Base-by-base conservation (phyloP, 2,329 filamentous ascomycete genomes). In the Xylaria sp. region DNA sequence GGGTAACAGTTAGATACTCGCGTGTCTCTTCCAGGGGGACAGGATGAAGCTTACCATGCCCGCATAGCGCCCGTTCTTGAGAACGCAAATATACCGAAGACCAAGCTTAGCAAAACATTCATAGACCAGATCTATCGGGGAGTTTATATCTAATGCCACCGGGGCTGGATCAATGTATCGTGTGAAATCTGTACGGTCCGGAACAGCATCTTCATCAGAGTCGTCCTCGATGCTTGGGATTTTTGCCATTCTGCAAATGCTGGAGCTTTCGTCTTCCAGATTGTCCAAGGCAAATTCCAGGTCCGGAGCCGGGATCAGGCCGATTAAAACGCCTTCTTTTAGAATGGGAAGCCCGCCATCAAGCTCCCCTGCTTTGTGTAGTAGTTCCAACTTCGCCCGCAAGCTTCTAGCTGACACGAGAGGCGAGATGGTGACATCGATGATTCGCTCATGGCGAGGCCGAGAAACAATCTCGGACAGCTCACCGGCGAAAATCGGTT, bases 31-130 rank as follows among this genome's bases (percentile, higher is more conserved):
- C 39, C 23, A 30, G 23, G 23, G 18, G 56, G 55, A 30, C 9
- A 51, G 47, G 19, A 51, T 51, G 44, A 44, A 11, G 77, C 86
- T 78, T 74, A 96, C 91, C 80, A 99, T 83, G 63, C 94, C 94
- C 1, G 89, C 90, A 75, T 91, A 99, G 62, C 85, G 85, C 23
- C 94, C 94, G 65, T 96, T 87, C 58, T 83, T 84, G 30, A 94
- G 78, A 3, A 97, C 92, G 72, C 94, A 97, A 54, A 99, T 88
- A 74, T 96, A 97, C 63, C 94, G 82, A 65, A 99, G 75, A 1
- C 94, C 94, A 7, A 99, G 80, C 75, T 99, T 99, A 54, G 91
- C 90, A 73, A 97, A 99, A 69, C 92, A 93, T 72, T 99, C 94
- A 69, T 96, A 97, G 3, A 97, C 94, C 46, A 99, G 77, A 71